Conservation (phyloP, 345 rosid genomes). For the Clarkia xantiana region DNA sequence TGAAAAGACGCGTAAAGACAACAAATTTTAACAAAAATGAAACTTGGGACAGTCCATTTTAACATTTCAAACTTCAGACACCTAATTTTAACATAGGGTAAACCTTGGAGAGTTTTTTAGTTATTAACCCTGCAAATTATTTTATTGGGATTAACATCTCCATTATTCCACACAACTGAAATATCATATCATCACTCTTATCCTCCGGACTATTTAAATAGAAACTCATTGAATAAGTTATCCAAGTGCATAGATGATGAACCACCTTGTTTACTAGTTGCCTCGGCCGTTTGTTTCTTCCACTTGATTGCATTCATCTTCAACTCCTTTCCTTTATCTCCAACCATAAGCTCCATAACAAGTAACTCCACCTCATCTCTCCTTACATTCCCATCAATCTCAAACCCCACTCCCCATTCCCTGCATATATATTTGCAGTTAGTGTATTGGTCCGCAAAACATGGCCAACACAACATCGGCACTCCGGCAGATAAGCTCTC, state of each 20-base stretch:
- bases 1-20: too few relatives aligned
- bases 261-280: constrained; percentile 9
- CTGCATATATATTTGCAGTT: constrained; percentile 30
- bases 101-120: too few relatives aligned
- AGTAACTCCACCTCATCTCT: constrained; percentile 29
- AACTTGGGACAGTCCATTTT: too few relatives aligned
- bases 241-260: constrained; percentile 6
- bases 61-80: too few relatives aligned
- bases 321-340: constrained; percentile 32
- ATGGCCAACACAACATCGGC: constrained; percentile 50
- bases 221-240: neutral
- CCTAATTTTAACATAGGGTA: too few relatives aligned
- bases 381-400: constrained; percentile 28
- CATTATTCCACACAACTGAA: too few relatives aligned
- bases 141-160: too few relatives aligned
- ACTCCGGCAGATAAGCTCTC: constrained; percentile 31
- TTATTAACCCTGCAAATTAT: too few relatives aligned
- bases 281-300: constrained; percentile 19
- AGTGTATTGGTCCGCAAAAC: constrained; percentile 35
- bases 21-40: too few relatives aligned
- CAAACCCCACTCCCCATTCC: constrained; percentile 38
- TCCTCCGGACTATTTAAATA: neutral
- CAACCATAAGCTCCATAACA: constrained; percentile 30
- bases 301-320: constrained; percentile 29
- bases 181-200: too few relatives aligned